A percentile compares a stretch with the other conserved stretches of the same genome.
Evolutionary conservation across 2,329 filamentous ascomycete species (phyloP).

Genomic region (Penicillium rolfsii): DNA sequence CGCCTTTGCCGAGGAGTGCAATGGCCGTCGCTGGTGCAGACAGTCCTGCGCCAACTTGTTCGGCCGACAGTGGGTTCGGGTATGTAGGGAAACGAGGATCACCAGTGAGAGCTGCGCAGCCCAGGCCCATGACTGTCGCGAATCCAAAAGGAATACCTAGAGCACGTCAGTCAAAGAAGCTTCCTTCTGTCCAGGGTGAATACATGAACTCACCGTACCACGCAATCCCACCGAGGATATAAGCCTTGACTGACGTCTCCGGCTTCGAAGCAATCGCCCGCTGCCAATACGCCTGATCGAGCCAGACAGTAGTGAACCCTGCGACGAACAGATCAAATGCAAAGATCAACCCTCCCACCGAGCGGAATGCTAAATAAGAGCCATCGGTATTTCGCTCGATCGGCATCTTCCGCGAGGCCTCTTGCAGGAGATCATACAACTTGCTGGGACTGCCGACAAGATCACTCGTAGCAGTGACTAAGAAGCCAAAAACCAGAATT

Average conservation of each 20-base stretch:
- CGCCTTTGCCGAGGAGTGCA: conserved; percentile 43
- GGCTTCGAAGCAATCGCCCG: conserved; percentile 49
- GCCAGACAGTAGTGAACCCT: conserved; percentile 42
- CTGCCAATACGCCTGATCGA: conserved; percentile 53
- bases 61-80: conserved; percentile 40
- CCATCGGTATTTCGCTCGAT: conserved; percentile 37
- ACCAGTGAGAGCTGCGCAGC: conserved; percentile 50
- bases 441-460: conserved; percentile 37
- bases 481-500: conserved; percentile 47
- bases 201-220: conserved; percentile 27
- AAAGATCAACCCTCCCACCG: conserved; percentile 43
- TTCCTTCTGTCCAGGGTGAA: not conserved
- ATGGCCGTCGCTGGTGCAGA: conserved; percentile 41
- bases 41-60: conserved; percentile 39
- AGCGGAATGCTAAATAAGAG: conserved; percentile 45
- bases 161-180: not conserved
- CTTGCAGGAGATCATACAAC: conserved; percentile 45
- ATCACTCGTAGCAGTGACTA: conserved; percentile 39
- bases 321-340: conserved; percentile 44
- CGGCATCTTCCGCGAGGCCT: conserved; percentile 38
- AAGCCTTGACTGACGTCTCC: conserved; percentile 48
- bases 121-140: conserved; percentile 53
- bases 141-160: conserved; percentile 53
- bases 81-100: conserved; percentile 57
- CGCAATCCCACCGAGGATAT: conserved; percentile 48